Evolutionary conservation across 352 stramenopile species (phyloP).

Genomic region (Globisporangium emineosum): DNA sequence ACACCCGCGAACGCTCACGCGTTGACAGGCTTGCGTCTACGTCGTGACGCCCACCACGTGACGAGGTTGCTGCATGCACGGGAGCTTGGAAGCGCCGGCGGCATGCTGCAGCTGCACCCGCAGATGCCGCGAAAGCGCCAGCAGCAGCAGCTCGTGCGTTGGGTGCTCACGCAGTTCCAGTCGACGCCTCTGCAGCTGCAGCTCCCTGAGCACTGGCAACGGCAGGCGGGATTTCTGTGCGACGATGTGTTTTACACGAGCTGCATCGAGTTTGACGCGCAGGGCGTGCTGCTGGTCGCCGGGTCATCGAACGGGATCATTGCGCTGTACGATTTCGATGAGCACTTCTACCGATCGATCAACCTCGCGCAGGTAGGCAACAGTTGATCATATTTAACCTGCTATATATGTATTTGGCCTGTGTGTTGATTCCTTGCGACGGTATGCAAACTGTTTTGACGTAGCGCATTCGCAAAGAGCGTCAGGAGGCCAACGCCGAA

Average conservation of each 20-base stretch:
- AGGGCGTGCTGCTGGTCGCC: constrained; percentile 60
- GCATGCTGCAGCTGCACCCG: constrained; percentile 19
- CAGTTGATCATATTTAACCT: not conserved
- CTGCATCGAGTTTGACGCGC: constrained; percentile 65
- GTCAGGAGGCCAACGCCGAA: not conserved
- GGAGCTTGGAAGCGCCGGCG: constrained; percentile 28
- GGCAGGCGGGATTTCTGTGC: constrained; percentile 26
- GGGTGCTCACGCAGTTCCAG: constrained; percentile 49
- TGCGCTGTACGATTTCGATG: constrained; percentile 79
- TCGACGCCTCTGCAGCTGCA: constrained; percentile 39
- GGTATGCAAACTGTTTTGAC: not conserved
- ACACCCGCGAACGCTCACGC: not conserved
- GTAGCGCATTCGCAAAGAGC: not conserved
- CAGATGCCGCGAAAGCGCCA: constrained; percentile 27
- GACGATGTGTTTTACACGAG: constrained; percentile 47
- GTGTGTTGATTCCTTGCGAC: too few species aligned
- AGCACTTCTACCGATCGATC: constrained; percentile 59
- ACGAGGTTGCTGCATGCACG: constrained; percentile 35
- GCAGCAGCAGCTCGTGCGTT: constrained; percentile 52
- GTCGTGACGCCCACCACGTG: constrained; percentile 26
- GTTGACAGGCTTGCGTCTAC: constrained; percentile 4
- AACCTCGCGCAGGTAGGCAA: constrained; percentile 41
- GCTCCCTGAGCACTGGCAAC: constrained; percentile 42
- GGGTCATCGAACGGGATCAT: constrained; percentile 68
- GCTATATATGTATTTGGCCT: not conserved